phyloP scores from a whole-genome alignment of 1,284 basidiomycete genomes.

The Puccinia coronata region DNA sequence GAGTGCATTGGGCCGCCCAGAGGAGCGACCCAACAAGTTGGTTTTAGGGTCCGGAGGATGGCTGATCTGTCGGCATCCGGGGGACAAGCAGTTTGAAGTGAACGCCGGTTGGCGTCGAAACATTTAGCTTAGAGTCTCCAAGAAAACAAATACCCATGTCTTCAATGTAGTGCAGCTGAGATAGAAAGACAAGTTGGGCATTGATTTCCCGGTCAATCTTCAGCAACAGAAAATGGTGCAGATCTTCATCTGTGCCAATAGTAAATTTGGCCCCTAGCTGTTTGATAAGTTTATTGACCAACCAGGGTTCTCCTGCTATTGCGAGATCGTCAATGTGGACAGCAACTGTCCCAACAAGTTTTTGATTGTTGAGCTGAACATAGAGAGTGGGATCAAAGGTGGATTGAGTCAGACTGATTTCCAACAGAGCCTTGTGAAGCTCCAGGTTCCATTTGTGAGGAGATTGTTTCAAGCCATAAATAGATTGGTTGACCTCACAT shows the following conservation, averaged over 20 bases:
- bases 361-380: background rate
- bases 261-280: background rate
- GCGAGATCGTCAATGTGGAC: background rate
- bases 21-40: too few species aligned
- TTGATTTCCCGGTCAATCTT: background rate
- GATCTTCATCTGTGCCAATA: background rate
- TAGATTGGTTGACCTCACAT: background rate
- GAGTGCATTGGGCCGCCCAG: background rate
- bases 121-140: background rate
- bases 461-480: conserved; percentile 11
- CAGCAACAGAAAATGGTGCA: background rate
- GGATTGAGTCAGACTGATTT: background rate
- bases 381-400: too few species aligned
- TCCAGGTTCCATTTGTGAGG: background rate
- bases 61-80: background rate
- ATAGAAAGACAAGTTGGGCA: background rate
- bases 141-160: too few species aligned
- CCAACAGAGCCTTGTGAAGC: background rate
- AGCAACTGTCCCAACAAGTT: background rate
- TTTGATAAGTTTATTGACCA: background rate
- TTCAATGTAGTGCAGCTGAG: too few species aligned
- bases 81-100: background rate
- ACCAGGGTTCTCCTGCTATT: background rate
- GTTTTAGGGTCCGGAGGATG: too few species aligned
- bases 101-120: background rate